A percentile compares a stretch with the other conserved stretches of the same genome.
phyloP scores from a whole-genome alignment of 2,329 filamentous ascomycete species.

The Beauveria asiatica region DNA sequence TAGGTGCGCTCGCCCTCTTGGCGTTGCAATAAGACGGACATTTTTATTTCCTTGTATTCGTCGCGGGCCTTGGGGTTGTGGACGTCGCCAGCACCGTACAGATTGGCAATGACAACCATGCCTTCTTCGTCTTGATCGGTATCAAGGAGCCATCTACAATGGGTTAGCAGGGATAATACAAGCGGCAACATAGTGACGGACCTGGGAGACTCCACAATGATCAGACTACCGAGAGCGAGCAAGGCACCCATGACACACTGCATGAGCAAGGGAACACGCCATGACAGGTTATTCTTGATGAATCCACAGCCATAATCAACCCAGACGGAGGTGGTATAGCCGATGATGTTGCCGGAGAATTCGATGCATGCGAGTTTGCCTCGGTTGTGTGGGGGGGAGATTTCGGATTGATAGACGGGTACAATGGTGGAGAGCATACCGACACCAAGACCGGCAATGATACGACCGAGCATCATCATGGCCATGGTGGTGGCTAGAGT shows the following conservation, averaged over 20 bases:
- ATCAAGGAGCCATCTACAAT: slow-evolving; percentile 79
- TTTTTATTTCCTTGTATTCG: slow-evolving; percentile 98
- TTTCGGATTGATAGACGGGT: slow-evolving; percentile 89
- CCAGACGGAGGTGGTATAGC: slow-evolving; percentile 95
- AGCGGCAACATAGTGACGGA: slow-evolving; percentile 30
- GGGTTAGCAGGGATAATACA: slow-evolving; percentile 20
- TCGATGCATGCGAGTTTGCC: slow-evolving; percentile 96
- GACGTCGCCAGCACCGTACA: slow-evolving; percentile 93
- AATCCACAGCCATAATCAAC: slow-evolving; percentile 96
- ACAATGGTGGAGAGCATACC: slow-evolving; percentile 88
- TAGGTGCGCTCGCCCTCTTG: slow-evolving; percentile 94
- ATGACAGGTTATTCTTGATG: slow-evolving; percentile 77
- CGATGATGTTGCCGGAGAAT: slow-evolving; percentile 93
- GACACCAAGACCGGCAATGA: slow-evolving; percentile 78
- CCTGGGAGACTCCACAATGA: slow-evolving; percentile 96
- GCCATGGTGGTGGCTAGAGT: slow-evolving; percentile 72
- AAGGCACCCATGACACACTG: slow-evolving; percentile 91
- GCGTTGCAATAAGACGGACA: slow-evolving; percentile 86
- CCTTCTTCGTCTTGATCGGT: slow-evolving; percentile 98
- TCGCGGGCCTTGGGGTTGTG: slow-evolving; percentile 87
- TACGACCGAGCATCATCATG: slow-evolving; percentile 80
- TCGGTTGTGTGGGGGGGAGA: slow-evolving; percentile 91
- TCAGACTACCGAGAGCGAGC: slow-evolving; percentile 73
- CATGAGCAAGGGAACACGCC: slow-evolving; percentile 83
- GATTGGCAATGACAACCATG: slow-evolving; percentile 94